Percentiles rank a stretch among this genome's conserved stretches.
phyloP scores from a whole-genome alignment of 768 basidiomycete species.

The Megacollybia marginata region DNA sequence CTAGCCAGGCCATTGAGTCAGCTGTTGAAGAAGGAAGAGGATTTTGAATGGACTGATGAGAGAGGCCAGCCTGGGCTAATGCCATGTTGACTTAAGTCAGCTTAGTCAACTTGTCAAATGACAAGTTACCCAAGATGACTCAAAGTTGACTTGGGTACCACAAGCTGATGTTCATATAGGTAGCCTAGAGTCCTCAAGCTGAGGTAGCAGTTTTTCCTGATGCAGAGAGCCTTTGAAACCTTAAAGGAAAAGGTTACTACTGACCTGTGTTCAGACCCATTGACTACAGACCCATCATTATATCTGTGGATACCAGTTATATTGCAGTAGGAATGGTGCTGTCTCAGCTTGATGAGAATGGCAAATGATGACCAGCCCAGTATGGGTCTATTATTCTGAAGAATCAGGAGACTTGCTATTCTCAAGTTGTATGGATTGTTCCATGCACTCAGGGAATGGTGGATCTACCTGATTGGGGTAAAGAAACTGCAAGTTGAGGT shows the following conservation, averaged over 20 bases:
- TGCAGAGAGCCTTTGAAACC: conserved; percentile 14
- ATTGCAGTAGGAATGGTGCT: conserved; percentile 25
- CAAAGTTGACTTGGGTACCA: no score
- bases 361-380: not conserved
- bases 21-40: conserved; percentile 7
- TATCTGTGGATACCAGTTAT: conserved; percentile 24
- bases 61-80: no score
- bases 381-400: conserved; percentile 21
- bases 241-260: conserved; percentile 7
- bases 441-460: conserved; percentile 15
- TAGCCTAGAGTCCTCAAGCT: no score
- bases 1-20: conserved; percentile 10
- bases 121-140: no score
- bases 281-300: conserved; percentile 19
- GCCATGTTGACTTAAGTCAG: no score
- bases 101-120: no score
- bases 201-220: no score
- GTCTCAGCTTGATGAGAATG: conserved; percentile 20
- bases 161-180: no score
- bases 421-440: conserved; percentile 28
- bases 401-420: conserved; percentile 19
- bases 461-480: conserved; percentile 12
- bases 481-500: conserved; percentile 14
- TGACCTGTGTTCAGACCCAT: conserved; percentile 20
- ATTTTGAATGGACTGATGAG: conserved; percentile 19